Percentiles rank a stretch among this genome's conserved stretches.
Conservation (phyloP, 23 red algal species). For the Gracilaria domingensis region DNA sequence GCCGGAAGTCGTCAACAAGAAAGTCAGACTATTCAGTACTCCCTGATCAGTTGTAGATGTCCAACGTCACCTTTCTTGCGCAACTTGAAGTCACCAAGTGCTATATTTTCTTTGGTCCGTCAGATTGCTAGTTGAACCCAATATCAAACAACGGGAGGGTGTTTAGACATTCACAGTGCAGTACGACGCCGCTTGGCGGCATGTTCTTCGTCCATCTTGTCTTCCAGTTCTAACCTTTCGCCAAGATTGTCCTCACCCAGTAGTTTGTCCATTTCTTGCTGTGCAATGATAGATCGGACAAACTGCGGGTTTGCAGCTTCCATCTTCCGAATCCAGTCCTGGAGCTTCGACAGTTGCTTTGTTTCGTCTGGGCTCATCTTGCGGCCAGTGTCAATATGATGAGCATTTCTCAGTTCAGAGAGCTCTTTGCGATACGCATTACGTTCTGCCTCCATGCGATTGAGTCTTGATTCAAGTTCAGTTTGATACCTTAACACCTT, state of each 20-base stretch:
- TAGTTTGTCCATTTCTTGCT: slow-evolving; percentile 52
- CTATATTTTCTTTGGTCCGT: not conserved
- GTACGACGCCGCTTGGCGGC: slow-evolving; percentile 25
- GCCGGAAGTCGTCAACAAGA: not conserved
- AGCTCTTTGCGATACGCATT: slow-evolving; percentile 67
- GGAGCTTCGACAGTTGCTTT: slow-evolving; percentile 42
- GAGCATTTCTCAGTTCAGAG: slow-evolving; percentile 36
- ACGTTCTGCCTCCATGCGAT: slow-evolving; percentile 63
- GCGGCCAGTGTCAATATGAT: slow-evolving; percentile 18
- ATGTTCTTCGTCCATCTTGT: slow-evolving; percentile 25
- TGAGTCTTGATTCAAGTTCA: slow-evolving; percentile 62
- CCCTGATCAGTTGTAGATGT: not conserved
- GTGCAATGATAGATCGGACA: slow-evolving; percentile 44
- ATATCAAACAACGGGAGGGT: not conserved
- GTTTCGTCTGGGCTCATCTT: slow-evolving; percentile 26
- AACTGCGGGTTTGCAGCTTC: slow-evolving; percentile 56
- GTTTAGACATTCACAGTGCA: slow-evolving; percentile 2
- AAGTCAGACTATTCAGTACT: not conserved
- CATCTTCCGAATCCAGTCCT: slow-evolving; percentile 50
- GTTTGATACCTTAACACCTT: slow-evolving; percentile 66
- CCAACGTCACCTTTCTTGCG: not conserved
- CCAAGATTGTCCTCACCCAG: slow-evolving; percentile 28
- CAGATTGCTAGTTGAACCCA: slow-evolving; percentile 14
- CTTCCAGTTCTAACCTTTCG: slow-evolving; percentile 30
- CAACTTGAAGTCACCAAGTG: not conserved